These are phyloP conservation scores for Candida boleticola DNA, from an alignment of 805 yeast genomes.

Conservation along the genomic window DNA sequence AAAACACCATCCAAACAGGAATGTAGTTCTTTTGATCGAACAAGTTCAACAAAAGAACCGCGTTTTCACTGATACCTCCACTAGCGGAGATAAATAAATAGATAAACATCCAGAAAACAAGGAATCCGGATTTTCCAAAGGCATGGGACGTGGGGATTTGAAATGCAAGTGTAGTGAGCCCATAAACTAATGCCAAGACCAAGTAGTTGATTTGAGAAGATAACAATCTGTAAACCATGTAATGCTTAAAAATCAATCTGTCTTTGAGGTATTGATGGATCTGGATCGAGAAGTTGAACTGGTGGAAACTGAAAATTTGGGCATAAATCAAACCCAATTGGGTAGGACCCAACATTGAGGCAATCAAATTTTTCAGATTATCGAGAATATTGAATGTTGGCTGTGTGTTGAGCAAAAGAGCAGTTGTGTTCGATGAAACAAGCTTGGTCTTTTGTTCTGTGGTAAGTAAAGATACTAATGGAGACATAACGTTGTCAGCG, in stretches of 20 bases:
- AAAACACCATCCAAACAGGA: conserved; percentile 30
- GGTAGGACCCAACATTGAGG: conserved; percentile 30
- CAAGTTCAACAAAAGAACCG: conserved; percentile 17
- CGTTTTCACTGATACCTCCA: conserved; percentile 28
- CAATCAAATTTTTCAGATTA: conserved; percentile 15
- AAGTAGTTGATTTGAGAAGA: conserved; percentile 30
- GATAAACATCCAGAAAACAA: conserved; percentile 33
- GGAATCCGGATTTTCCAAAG: conserved; percentile 30
- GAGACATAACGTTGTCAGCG: conserved; percentile 16
- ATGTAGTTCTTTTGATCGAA: conserved; percentile 17
- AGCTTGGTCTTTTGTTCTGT: conserved; percentile 12
- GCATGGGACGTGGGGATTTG: conserved; percentile 23
- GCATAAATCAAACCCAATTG: conserved; percentile 34
- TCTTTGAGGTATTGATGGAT: conserved; percentile 19
- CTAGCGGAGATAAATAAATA: conserved; percentile 26
- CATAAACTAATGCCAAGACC: conserved; percentile 28
- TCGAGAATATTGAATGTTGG: conserved; percentile 24
- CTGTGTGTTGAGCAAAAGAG: conserved; percentile 15
- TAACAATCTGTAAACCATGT: conserved; percentile 23
- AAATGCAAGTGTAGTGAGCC: conserved; percentile 30
- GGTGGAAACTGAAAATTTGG: conserved; percentile 31
- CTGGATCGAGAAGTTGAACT: conserved; percentile 30
- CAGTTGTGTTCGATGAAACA: conserved; percentile 14
- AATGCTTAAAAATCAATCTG: conserved; percentile 21
- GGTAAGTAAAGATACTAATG: conserved; percentile 13